These are phyloP conservation scores for Coniochaeta sp. DNA, from an alignment of 2,329 filamentous ascomycete species.

Conservation along the genomic window DNA sequence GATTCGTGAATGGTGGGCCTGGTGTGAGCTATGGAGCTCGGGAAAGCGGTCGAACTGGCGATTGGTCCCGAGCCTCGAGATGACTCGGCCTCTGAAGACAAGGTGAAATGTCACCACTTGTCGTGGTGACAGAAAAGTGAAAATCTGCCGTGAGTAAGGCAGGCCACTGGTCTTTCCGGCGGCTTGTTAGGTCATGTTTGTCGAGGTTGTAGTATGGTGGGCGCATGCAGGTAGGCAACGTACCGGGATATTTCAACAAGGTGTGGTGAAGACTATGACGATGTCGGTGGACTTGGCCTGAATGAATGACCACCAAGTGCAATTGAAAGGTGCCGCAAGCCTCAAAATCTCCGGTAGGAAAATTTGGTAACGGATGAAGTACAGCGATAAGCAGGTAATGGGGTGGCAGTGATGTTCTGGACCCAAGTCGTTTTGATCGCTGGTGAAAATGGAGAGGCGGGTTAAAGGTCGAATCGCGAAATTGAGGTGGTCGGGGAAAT, in stretches of 20 bases:
- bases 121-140: slow-evolving; percentile 19
- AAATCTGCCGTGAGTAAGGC: not conserved
- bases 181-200: not conserved
- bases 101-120: slow-evolving; percentile 26
- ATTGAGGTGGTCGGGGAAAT: slow-evolving; percentile 1
- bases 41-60: slow-evolving; percentile 34
- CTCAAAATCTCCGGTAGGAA: not conserved
- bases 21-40: slow-evolving; percentile 34
- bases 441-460: slow-evolving; percentile 1
- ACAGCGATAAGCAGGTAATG: not conserved
- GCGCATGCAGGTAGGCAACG: not conserved
- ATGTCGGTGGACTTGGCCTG: not conserved
- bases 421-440: not conserved
- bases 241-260: not conserved
- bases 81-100: slow-evolving; percentile 34
- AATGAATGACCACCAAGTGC: not conserved
- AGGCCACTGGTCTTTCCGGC: not conserved
- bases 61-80: slow-evolving; percentile 25
- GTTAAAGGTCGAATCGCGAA: not conserved
- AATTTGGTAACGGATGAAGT: not conserved
- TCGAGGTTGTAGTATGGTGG: not conserved
- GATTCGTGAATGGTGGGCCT: slow-evolving; percentile 47
- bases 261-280: not conserved
- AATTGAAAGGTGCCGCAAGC: not conserved
- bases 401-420: not conserved